Evolutionary conservation across 345 rosid species (phyloP), one percentile per base, ranked within the genome.

Genomic region (Syzygium oleosum): DNA sequence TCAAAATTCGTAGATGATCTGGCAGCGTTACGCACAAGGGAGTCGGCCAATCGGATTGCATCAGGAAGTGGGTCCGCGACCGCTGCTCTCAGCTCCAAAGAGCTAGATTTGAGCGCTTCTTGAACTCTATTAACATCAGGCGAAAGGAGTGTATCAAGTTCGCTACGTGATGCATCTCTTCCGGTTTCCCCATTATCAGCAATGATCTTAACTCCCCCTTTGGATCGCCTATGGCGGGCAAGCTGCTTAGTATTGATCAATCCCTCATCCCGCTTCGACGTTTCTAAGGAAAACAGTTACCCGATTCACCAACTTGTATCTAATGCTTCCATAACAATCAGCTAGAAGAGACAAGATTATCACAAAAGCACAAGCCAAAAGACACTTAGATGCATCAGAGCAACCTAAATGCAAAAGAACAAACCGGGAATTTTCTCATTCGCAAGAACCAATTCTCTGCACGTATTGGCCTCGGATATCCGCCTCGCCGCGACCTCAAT

Each of bases 61-160:
- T 43, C 46, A 43, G 46, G 46, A 43, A 43, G 46, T 43, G 46
- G 7, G 46, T 43, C 46, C 7, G 46, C 46, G 46, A 43, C 46
- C 46, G 46, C 46, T 6, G 46, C 46, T 43, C 46, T 43, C 46
- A 43, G 7, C 46, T 43, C 46, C 7, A 43, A 43, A 31, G 84
- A 58, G 85, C 94, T 94, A 21, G 85, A 43, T 54, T 88, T 90
- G 38, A 93, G 94, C 8, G 92, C 91, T 83, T 88, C 93, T 87
- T 86, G 90, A 34, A 88, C 90, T 91, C 59, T 87, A 21, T 73
- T 59, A 89, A 92, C 90, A 89, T 88, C 89, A n/a, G 93, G 88
- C 21, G 90, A 41, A 23, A 89, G 61, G 59, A 90, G 4, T 46
- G 86, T 41, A 56, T 87, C 89, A 73, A 85, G 51, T 17, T 86